Percentiles rank a stretch among this genome's conserved stretches.
Conservation (phyloP, 75 land plant genomes). For the Picea glauca region DNA sequence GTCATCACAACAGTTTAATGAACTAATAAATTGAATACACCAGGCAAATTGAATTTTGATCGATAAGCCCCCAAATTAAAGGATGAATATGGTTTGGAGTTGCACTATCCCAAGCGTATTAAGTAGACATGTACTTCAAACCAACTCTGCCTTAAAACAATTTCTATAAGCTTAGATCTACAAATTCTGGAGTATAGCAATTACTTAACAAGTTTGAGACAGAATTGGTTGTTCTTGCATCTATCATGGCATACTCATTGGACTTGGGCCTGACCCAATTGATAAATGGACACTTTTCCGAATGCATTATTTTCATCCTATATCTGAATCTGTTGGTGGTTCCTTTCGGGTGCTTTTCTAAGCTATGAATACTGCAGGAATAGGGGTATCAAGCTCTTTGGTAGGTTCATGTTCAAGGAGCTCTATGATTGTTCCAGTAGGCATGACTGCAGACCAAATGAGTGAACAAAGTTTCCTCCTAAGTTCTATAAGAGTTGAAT, state of each 20-base stretch:
- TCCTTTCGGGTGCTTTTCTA: neutral
- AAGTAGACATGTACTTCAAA: no score
- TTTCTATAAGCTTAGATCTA: neutral
- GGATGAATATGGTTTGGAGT: no score
- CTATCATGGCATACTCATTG: neutral
- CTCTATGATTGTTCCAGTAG: neutral
- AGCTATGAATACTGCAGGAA: neutral
- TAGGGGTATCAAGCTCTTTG: neutral
- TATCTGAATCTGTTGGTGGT: neutral
- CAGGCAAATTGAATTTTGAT: no score
- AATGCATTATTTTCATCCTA: neutral
- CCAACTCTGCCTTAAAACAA: no score
- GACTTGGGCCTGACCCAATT: neutral
- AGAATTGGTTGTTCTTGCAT: neutral
- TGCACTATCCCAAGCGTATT: no score
- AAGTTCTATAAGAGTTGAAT: conserved; percentile 1
- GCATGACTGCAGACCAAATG: neutral
- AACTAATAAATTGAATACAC: no score
- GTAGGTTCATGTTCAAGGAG: neutral
- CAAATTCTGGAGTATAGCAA: neutral
- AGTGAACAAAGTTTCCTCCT: conserved; percentile 1
- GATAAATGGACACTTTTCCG: neutral
- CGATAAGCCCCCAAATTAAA: no score
- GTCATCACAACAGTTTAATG: no score
- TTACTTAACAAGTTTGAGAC: neutral